These are phyloP conservation scores for Talaromyces liani DNA, from an alignment of 495 filamentous ascomycete genomes.

Conservation along the genomic window DNA sequence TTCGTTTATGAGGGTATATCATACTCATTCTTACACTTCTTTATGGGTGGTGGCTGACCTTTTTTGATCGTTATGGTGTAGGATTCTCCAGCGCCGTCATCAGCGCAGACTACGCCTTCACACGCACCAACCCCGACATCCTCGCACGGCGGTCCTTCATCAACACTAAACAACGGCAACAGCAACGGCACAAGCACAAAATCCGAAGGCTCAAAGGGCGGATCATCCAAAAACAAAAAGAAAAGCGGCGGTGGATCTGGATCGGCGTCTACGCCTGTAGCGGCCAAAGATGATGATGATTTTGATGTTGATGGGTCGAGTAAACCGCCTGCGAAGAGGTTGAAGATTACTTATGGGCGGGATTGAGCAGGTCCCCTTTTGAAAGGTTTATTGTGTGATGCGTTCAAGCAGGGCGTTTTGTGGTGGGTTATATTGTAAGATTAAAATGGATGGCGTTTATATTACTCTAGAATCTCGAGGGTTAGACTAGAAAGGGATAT, in stretches of 20 bases:
- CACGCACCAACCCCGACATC: slow-evolving; percentile 44
- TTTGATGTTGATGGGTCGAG: slow-evolving; percentile 24
- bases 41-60: background rate
- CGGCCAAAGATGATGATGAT: slow-evolving; percentile 27
- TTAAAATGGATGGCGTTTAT: background rate
- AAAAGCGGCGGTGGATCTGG: slow-evolving; percentile 13
- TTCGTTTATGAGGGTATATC: slow-evolving; percentile 41
- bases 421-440: background rate
- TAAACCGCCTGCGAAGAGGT: slow-evolving; percentile 37
- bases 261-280: slow-evolving; percentile 14
- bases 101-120: slow-evolving; percentile 40
- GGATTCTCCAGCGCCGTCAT: slow-evolving; percentile 44
- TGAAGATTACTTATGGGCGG: slow-evolving; percentile 46
- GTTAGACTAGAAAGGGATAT: background rate
- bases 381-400: slow-evolving; percentile 6
- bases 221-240: slow-evolving; percentile 40
- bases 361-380: slow-evolving; percentile 20
- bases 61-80: slow-evolving; percentile 10
- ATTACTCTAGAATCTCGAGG: background rate
- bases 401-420: slow-evolving; percentile 1
- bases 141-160: slow-evolving; percentile 25
- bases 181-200: slow-evolving; percentile 1
- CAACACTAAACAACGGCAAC: slow-evolving; percentile 20
- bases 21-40: background rate
- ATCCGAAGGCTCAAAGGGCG: slow-evolving; percentile 11